Evolutionary conservation across 192 early-diverging fungal species (phyloP).

Genomic region (Tieghemiomyces parasiticus): DNA sequence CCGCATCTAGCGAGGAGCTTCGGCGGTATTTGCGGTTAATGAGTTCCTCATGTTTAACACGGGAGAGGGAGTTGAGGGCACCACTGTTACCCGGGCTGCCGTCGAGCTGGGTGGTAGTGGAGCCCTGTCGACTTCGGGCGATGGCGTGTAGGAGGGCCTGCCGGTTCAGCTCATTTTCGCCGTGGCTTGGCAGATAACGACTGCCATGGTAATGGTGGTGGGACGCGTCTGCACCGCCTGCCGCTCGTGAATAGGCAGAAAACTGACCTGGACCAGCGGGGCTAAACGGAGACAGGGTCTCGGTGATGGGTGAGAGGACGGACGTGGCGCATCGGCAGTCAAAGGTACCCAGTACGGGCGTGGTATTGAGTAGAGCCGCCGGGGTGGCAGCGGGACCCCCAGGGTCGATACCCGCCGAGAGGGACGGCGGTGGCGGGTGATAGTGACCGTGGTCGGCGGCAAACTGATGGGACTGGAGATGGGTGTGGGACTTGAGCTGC

Average conservation of each 20-base stretch:
- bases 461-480: background rate
- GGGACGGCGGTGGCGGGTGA: background rate
- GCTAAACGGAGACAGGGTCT: background rate
- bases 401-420: background rate
- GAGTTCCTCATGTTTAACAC: background rate
- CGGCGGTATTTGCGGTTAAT: conserved; percentile 6
- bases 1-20: conserved; percentile 9
- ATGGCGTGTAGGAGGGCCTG: conserved; percentile 2
- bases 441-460: background rate
- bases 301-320: background rate
- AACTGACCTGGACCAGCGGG: background rate
- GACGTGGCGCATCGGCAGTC: background rate
- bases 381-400: background rate
- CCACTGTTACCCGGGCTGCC: background rate
- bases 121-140: background rate
- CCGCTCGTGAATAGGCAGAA: background rate
- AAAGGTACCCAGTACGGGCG: background rate
- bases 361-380: background rate
- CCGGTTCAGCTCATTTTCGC: background rate
- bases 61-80: background rate
- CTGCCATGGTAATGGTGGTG: background rate
- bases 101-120: background rate
- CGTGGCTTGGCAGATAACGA: background rate
- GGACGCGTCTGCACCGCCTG: background rate
- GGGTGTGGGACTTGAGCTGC: too few species aligned